Conservation (phyloP, 2,329 filamentous ascomycete genomes). For the Triangularia setosa region DNA sequence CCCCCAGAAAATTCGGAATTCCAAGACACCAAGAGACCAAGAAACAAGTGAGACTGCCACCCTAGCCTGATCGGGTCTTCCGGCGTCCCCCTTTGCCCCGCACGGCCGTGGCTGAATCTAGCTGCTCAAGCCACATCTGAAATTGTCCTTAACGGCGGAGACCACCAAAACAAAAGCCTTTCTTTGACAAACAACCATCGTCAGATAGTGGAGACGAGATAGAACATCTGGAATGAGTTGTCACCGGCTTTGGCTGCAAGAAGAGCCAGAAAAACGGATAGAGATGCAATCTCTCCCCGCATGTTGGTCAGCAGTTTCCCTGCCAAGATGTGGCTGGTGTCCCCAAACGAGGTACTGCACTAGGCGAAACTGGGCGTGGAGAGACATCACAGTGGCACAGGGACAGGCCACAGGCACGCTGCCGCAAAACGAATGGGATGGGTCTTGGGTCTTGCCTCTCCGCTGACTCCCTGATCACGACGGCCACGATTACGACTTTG, state of each 20-base stretch:
- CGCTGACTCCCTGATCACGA: slow-evolving; percentile 14
- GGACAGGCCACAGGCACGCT: neutral
- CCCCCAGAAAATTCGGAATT: neutral
- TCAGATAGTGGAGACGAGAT: neutral
- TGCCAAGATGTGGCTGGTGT: slow-evolving; percentile 14
- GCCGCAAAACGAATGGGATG: slow-evolving; percentile 12
- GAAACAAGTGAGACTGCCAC: neutral
- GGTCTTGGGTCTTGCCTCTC: slow-evolving; percentile 23
- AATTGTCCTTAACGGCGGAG: neutral
- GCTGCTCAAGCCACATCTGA: neutral
- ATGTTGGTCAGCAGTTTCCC: neutral
- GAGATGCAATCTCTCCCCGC: neutral
- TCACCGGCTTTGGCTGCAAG: neutral
- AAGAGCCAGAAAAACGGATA: neutral
- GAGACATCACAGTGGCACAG: slow-evolving; percentile 14
- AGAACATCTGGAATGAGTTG: neutral
- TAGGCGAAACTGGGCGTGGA: slow-evolving; percentile 7
- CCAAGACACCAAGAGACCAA: neutral
- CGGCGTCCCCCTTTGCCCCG: neutral
- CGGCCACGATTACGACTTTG: neutral
- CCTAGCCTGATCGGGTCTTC: neutral
- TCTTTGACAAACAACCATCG: neutral
- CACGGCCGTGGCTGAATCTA: neutral
- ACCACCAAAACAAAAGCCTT: neutral
- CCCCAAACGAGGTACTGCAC: neutral